Evolutionary conservation across 2,329 filamentous ascomycete genomes (phyloP), one percentile per base, ranked within the genome.

Genomic region (Dactylellina cionopaga): DNA sequence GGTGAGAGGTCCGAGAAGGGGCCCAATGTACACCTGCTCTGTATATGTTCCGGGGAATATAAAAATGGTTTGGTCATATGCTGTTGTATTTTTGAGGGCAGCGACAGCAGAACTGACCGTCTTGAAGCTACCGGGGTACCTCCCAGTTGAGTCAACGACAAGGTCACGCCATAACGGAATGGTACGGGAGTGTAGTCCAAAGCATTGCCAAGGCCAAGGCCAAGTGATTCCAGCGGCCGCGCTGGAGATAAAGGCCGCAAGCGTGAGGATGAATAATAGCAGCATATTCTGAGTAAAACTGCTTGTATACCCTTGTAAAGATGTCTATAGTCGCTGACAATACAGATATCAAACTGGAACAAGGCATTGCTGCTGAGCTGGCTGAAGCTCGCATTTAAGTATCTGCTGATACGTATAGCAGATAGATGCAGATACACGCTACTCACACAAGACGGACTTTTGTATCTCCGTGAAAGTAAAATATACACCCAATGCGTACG

Each of bases 31-130:
- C 35, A 89, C 85, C 76, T 88, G 87, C 77, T 89, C 87, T 1
- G 80, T 80, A 81, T 89, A 89, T 27, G 84, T 87, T 13, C 87
- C 87, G 22, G 83, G 79, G 76, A 85, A 78, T 78, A 90, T 85
- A 80, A 89, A 90, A 79, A 90, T 87, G 0, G 56, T 70, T 24
- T 70, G 55, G 10, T 52, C 49, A 22, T 56, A 58, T 9, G 47
- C 41, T 37, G 56, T 70, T 22, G 55, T 62, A 44, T 69, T 69
- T 44, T 69, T 69, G 27, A 69, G 43, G 10, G 64, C 54, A 7
- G 55, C 44, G 31, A 69, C 47, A 13, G 64, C 64, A 5, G 39
- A 69, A 15, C 33, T 62, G 27, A 69, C 35, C 11, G 25, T 62
- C 22, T 44, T 46, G 24, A 33, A 54, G 47, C 64, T 69, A 1